Evolutionary conservation across 2,329 filamentous ascomycete species (phyloP).

Genomic region (Paracamarosporium sp.): DNA sequence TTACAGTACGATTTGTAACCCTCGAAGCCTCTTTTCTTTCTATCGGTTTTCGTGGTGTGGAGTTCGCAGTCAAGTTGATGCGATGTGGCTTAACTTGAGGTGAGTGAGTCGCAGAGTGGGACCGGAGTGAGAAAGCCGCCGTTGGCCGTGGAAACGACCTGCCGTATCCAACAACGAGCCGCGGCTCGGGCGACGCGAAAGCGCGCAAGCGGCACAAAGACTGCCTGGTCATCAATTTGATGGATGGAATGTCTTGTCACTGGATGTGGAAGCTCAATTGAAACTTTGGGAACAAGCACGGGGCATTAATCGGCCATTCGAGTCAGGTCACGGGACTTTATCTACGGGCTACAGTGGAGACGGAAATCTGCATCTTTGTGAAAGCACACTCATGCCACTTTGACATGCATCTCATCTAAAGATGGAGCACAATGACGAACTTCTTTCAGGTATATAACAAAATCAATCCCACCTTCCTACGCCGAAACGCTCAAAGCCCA

Average conservation of each 20-base stretch:
- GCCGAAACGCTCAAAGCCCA: slow-evolving; percentile 18
- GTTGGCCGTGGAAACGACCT: slow-evolving; percentile 15
- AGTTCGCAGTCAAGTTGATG: slow-evolving; percentile 4
- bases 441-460: slow-evolving; percentile 13
- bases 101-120: slow-evolving; percentile 15
- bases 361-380: not conserved
- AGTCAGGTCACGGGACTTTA: not conserved
- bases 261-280: slow-evolving; percentile 1
- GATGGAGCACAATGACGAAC: not conserved
- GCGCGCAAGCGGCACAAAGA: not conserved
- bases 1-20: not conserved
- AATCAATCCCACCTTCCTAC: not conserved
- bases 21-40: slow-evolving; percentile 2
- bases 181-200: slow-evolving; percentile 3
- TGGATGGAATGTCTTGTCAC: not conserved
- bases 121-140: slow-evolving; percentile 10
- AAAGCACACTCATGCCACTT: slow-evolving; percentile 1
- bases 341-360: not conserved
- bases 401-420: not conserved
- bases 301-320: slow-evolving; percentile 2
- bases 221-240: slow-evolving; percentile 5
- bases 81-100: not conserved
- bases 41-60: not conserved
- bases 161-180: slow-evolving; percentile 7
- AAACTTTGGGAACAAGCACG: slow-evolving; percentile 1